Percentiles rank a stretch among this genome's conserved stretches.
These are phyloP conservation scores for Penicillium roqueforti DNA, from an alignment of 495 filamentous ascomycete species.

Conservation along the genomic window DNA sequence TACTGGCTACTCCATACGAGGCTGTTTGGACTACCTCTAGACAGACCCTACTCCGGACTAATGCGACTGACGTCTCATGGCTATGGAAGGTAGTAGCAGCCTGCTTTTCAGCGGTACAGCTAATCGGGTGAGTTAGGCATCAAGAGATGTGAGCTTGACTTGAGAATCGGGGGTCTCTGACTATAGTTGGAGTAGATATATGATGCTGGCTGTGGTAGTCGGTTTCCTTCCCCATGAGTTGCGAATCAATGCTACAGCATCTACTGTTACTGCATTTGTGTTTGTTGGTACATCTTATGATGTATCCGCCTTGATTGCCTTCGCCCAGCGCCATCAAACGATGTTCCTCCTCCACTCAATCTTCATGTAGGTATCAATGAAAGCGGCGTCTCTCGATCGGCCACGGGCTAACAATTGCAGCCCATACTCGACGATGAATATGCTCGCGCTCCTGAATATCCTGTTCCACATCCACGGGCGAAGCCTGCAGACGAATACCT, in stretches of 20 bases:
- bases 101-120: background rate
- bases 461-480: constrained; percentile 32
- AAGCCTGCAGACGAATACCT: constrained; percentile 19
- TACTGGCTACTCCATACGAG: background rate
- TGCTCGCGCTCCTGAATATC: constrained; percentile 32
- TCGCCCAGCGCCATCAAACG: background rate
- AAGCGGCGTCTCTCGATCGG: background rate
- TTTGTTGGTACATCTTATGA: background rate
- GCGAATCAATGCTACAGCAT: background rate
- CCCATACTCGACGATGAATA: constrained; percentile 26
- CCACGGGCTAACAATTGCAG: constrained; percentile 8
- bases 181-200: background rate
- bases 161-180: background rate
- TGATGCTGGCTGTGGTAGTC: constrained; percentile 1
- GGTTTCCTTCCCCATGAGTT: background rate
- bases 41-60: background rate
- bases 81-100: background rate
- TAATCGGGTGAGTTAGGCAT: constrained; percentile 1
- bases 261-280: background rate
- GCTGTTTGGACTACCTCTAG: background rate
- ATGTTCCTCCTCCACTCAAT: background rate
- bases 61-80: background rate
- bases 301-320: background rate
- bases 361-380: background rate
- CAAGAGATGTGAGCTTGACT: background rate